Evolutionary conservation across 306 rosid genomes (phyloP).

Genomic region (Hippophae gyantsensis): DNA sequence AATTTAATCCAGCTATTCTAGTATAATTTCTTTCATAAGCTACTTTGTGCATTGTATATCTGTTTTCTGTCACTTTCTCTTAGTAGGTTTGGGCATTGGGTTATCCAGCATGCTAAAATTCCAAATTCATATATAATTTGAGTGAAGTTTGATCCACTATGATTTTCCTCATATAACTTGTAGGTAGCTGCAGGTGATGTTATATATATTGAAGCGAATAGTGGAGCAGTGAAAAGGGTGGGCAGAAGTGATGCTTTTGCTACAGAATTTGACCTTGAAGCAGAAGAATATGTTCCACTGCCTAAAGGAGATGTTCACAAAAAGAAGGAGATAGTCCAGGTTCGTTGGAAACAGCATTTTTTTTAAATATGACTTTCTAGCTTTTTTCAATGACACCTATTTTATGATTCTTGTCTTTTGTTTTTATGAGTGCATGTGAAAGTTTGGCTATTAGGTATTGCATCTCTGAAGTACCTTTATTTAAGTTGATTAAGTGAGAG

Average conservation of each 20-base stretch:
- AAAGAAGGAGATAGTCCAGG: conserved; percentile 95
- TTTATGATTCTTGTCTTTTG: too few relatives aligned
- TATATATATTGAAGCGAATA: conserved; percentile 85
- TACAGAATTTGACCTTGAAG: conserved; percentile 95
- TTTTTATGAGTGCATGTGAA: too few relatives aligned
- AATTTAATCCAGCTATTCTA: too few relatives aligned
- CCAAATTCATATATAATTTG: background rate
- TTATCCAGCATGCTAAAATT: background rate
- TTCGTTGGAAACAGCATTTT: conserved; percentile 28
- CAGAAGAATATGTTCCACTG: conserved; percentile 97
- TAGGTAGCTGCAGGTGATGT: conserved; percentile 98
- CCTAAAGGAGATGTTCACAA: conserved; percentile 99
- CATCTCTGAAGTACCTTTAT: too few relatives aligned
- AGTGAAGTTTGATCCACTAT: background rate
- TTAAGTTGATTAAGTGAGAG: too few relatives aligned
- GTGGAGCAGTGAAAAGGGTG: conserved; percentile 95
- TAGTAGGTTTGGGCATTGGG: background rate
- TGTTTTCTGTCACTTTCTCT: background rate
- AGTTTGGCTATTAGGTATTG: too few relatives aligned
- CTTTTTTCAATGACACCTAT: background rate
- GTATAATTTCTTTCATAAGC: too few relatives aligned
- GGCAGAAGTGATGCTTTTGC: conserved; percentile 99
- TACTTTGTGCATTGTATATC: too few relatives aligned
- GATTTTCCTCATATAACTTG: conserved; percentile 11
- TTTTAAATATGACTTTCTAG: conserved; percentile 4